Conservation (phyloP, 345 rosid species). For the Arabis alpina region DNA sequence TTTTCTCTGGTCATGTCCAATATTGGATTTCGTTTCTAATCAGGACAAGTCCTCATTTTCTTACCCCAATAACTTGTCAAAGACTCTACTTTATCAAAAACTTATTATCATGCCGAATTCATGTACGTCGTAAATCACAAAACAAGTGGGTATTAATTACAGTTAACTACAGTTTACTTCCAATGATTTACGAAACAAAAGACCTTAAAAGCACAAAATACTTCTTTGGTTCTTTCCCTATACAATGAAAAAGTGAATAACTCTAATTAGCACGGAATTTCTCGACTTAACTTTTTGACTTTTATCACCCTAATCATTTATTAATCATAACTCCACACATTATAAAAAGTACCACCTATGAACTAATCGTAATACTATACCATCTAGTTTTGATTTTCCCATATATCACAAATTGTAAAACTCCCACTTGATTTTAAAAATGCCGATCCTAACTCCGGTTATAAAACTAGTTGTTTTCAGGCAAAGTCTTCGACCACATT, state of each 20-base stretch:
- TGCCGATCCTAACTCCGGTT: conserved; percentile 37
- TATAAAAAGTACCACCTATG: conserved; percentile 13
- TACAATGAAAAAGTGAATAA: conserved; percentile 27
- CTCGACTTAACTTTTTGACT: conserved; percentile 36
- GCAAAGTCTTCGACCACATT: conserved; percentile 46
- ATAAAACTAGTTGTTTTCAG: conserved; percentile 36
- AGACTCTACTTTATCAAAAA: not conserved
- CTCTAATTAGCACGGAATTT: conserved; percentile 28
- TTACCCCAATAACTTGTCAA: too few species aligned
- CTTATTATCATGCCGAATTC: conserved; percentile 31
- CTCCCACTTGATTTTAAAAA: not conserved
- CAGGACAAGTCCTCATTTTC: too few species aligned
- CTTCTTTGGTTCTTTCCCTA: conserved; percentile 24
- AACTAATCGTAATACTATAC: too few species aligned
- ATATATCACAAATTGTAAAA: not conserved
- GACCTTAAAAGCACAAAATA: not conserved
- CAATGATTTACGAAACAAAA: conserved; percentile 11
- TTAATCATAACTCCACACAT: conserved; percentile 6
- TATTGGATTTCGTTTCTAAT: too few species aligned
- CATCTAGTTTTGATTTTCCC: not conserved
- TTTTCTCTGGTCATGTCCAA: too few species aligned
- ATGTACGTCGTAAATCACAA: conserved; percentile 34
- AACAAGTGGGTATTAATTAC: not conserved
- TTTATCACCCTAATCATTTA: conserved; percentile 21
- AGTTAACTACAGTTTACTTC: not conserved